These are phyloP conservation scores for Sarocladiaceae sp. DNA, from an alignment of 2,329 filamentous ascomycete genomes.

Conservation along the genomic window DNA sequence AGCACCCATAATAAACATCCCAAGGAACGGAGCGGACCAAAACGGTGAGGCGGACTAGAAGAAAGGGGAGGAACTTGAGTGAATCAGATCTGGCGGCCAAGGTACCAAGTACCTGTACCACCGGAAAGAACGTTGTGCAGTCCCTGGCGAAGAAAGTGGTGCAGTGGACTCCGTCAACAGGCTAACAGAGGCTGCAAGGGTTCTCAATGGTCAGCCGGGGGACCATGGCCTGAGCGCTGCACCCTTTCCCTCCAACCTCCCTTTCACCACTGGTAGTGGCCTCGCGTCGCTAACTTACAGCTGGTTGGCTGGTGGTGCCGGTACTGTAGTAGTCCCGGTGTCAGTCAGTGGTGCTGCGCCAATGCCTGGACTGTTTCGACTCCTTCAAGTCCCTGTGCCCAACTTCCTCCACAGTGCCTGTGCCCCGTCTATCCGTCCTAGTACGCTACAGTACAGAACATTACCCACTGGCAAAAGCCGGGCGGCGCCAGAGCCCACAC, in stretches of 20 bases:
- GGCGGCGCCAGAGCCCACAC: slow-evolving; percentile 3
- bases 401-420: slow-evolving; percentile 1
- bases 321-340: neutral
- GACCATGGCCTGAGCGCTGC: slow-evolving; percentile 1
- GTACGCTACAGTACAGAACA: no score
- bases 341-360: neutral
- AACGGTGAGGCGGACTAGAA: slow-evolving; percentile 6
- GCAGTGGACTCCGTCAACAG: neutral
- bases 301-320: no score
- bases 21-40: neutral
- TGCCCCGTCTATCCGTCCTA: no score
- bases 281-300: no score
- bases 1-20: neutral
- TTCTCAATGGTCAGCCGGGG: slow-evolving; percentile 1
- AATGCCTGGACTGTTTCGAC: neutral
- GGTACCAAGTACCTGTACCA: slow-evolving; percentile 1
- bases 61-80: slow-evolving; percentile 7
- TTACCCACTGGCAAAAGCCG: no score
- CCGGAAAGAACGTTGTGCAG: neutral
- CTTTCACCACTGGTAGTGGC: no score
- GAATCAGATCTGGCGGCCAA: slow-evolving; percentile 3
- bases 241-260: no score
- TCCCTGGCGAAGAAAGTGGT: neutral
- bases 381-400: no score
- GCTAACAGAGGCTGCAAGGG: neutral